Evolutionary conservation across 106 monocot species (phyloP).

Genomic region (Dendrobium officinale): DNA sequence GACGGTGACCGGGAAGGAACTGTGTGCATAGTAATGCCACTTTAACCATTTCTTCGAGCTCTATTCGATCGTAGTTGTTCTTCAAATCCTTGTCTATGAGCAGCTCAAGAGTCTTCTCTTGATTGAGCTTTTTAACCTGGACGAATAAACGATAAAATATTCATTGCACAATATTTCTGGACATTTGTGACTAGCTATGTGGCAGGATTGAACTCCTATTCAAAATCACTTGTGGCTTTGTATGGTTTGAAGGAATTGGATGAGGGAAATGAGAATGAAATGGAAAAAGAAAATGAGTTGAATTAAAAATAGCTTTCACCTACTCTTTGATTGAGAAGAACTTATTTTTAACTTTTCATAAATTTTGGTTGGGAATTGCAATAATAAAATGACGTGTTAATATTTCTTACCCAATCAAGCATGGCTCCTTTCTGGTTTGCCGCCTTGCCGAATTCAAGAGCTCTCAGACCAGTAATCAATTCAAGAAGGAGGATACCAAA

Average conservation of each 20-base stretch:
- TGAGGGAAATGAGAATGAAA: too few species aligned
- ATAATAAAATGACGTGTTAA: background rate
- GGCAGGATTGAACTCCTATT: too few species aligned
- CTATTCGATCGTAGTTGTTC: conserved; percentile 36
- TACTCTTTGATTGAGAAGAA: too few species aligned
- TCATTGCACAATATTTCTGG: background rate
- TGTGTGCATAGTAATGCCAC: conserved; percentile 64
- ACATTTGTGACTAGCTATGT: background rate
- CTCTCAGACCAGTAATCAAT: conserved; percentile 34
- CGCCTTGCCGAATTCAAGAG: conserved; percentile 36
- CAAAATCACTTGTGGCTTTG: too few species aligned
- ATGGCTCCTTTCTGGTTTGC: conserved; percentile 38
- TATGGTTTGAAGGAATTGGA: too few species aligned
- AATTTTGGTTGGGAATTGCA: too few species aligned
- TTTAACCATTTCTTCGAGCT: conserved; percentile 56
- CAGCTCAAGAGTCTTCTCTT: conserved; percentile 42
- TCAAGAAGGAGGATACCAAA: conserved; percentile 46
- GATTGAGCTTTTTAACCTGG: conserved; percentile 56
- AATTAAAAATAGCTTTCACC: too few species aligned
- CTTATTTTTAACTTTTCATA: too few species aligned
- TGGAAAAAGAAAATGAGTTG: too few species aligned
- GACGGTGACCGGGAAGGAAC: conserved; percentile 41
- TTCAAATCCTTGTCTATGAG: conserved; percentile 50
- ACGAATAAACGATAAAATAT: conserved; percentile 8
- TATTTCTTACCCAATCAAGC: conserved; percentile 16